Evolutionary conservation across 495 filamentous ascomycete species (phyloP), one percentile per base, ranked within the genome.

Genomic region (Penicillium bialowiezense): DNA sequence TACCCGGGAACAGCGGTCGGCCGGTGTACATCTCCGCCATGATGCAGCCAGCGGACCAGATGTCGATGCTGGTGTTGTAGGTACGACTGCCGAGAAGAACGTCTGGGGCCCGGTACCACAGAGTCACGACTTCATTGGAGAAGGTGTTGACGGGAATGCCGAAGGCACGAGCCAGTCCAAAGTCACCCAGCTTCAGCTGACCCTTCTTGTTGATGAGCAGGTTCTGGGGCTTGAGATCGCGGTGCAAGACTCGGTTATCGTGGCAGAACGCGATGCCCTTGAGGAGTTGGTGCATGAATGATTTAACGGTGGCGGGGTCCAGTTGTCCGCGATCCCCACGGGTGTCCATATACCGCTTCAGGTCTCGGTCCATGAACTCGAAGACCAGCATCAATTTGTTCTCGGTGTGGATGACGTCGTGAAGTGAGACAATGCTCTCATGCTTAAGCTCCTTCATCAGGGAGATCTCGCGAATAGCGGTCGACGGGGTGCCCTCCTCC

Each of bases 321-420:
- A 97, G 73, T 18, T 87, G 86, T 23, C 92, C 91, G 44, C 89
- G 79, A 36, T 92, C 86, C 55, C 88, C 87, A 21, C 88, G 81
- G 14, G 84, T 85, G 59, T 99, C 93, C 93, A 99, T 99, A 71
- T 96, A 97, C 65, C 92, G 93, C 78, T 99, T 99, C n/a, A 99
- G 75, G 61, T 99, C 93, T 58, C 91, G 85, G 69, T 99, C 93
- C 85, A 99, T 95, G 67, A 86, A 97, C 68, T 99, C 93, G 56
- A 97, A 96, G 12, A 99, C 93, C 31, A 99, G 87, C 90, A 97
- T 97, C 35, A 99, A 82, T 67, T 99, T 99, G 74, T 97, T 96
- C 70, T 99, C 93, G 46, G 93, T 97, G 65, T 99, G 93, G 58
- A 99, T 97, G 26, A 99, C 95, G 73, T 99, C 95, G 75, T 97